These are phyloP conservation scores for Chaetomiaceae sp. DNA, from an alignment of 2,329 filamentous ascomycete species.

Conservation along the genomic window DNA sequence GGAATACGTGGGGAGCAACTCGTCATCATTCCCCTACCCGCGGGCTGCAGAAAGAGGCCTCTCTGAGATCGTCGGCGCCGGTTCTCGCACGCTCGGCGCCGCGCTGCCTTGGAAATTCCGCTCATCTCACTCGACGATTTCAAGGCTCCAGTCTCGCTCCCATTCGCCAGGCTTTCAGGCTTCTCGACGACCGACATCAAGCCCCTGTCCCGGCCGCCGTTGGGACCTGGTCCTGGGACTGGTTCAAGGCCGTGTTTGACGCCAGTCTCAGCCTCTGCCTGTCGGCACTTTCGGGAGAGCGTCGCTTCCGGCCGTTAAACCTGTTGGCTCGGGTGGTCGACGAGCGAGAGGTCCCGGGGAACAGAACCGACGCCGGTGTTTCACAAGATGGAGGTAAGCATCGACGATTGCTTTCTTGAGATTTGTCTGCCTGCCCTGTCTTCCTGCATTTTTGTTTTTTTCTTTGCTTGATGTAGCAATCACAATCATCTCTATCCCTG, in stretches of 20 bases:
- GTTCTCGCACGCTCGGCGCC: background rate
- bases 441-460: slow-evolving; percentile 1
- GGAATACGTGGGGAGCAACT: too few species aligned
- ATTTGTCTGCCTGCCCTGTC: background rate
- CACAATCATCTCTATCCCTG: background rate
- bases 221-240: background rate
- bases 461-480: background rate
- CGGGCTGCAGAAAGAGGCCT: too few species aligned
- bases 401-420: background rate
- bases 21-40: too few species aligned
- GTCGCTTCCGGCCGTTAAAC: slow-evolving; percentile 12
- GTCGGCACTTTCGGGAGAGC: background rate
- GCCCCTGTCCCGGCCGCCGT: slow-evolving; percentile 4
- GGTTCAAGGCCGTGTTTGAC: slow-evolving; percentile 11
- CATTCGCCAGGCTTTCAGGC: slow-evolving; percentile 10
- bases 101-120: background rate
- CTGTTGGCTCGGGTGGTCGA: slow-evolving; percentile 1
- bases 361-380: background rate
- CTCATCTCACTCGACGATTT: background rate
- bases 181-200: background rate
- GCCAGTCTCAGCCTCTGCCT: slow-evolving; percentile 6
- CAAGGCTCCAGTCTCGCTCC: background rate
- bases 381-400: slow-evolving; percentile 19
- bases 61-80: too few species aligned
- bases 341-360: background rate